phyloP scores from a whole-genome alignment of 2,329 filamentous ascomycete species.

The Ascochyta lentis region DNA sequence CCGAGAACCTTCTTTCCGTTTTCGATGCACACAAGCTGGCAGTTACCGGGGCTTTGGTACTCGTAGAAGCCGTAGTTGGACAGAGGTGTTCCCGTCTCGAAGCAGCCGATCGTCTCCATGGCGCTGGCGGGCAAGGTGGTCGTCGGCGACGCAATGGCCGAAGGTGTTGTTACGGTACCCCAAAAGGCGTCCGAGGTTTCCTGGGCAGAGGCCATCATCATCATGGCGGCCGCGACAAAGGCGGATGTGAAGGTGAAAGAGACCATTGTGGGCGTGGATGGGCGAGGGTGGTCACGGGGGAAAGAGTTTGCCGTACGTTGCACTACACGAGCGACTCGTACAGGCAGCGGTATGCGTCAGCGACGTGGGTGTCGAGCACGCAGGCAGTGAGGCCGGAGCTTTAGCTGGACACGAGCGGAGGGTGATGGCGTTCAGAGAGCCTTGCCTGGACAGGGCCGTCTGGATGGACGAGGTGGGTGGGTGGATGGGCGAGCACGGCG shows the following conservation, averaged over 20 bases:
- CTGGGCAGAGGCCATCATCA: slow-evolving; percentile 34
- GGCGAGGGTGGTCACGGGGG: slow-evolving; percentile 5
- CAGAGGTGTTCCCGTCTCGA: slow-evolving; percentile 55
- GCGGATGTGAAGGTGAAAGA: slow-evolving; percentile 41
- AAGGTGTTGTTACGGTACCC: slow-evolving; percentile 25
- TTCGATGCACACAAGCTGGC: slow-evolving; percentile 59
- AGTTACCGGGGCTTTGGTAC: slow-evolving; percentile 64
- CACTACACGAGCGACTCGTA: slow-evolving; percentile 14
- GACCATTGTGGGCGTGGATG: slow-evolving; percentile 38
- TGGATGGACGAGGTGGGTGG: slow-evolving; percentile 14
- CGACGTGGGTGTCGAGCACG: slow-evolving; percentile 4
- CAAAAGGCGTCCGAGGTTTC: slow-evolving; percentile 24
- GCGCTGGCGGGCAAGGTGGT: slow-evolving; percentile 34
- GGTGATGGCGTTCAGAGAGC: slow-evolving; percentile 10
- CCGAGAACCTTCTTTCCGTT: slow-evolving; percentile 65
- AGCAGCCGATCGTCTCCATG: slow-evolving; percentile 58
- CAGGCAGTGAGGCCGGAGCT: slow-evolving; percentile 26
- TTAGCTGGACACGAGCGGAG: slow-evolving; percentile 29
- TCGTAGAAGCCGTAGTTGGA: slow-evolving; percentile 56
- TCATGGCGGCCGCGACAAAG: slow-evolving; percentile 40
- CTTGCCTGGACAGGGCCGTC: slow-evolving; percentile 9
- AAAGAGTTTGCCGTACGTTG: slow-evolving; percentile 22
- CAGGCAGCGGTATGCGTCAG: slow-evolving; percentile 33
- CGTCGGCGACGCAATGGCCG: slow-evolving; percentile 41
- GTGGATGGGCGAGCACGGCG: neutral